A percentile compares a stretch with the other conserved stretches of the same genome.
Conservation (phyloP, 345 rosid genomes). For the Gossypium thurberi region DNA sequence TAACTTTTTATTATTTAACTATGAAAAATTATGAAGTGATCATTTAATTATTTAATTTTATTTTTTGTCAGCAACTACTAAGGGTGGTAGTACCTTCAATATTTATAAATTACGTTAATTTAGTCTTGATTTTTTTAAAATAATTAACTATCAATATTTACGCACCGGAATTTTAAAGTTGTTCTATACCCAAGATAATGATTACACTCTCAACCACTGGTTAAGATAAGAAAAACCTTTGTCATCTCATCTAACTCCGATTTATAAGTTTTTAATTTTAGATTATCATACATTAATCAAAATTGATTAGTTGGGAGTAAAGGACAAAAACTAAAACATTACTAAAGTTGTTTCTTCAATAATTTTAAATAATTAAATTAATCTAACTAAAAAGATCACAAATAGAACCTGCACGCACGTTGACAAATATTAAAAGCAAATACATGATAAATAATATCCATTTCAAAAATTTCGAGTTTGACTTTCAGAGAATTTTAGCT, state of each 20-base stretch:
- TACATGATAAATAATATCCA: neutral
- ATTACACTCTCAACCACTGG: fast-evolving
- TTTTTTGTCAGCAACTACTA: no score
- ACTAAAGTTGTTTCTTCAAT: no score
- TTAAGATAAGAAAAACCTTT: no score
- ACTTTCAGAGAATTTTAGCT: neutral
- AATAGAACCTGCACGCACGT: neutral
- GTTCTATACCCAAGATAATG: fast-evolving
- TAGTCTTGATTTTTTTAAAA: no score
- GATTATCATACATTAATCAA: neutral
- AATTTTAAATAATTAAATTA: neutral
- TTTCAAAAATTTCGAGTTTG: neutral
- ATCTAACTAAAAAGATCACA: neutral
- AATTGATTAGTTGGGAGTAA: neutral
- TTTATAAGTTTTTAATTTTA: no score
- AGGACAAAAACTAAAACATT: neutral
- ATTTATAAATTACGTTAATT: no score
- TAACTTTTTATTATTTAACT: no score
- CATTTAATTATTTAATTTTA: no score
- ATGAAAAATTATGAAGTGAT: no score
- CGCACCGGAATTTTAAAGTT: fast-evolving
- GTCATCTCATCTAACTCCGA: fast-evolving
- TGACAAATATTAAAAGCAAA: neutral
- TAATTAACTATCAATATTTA: no score
- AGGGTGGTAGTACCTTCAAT: no score